Evolutionary conservation across 257 asterid species (phyloP).

Genomic region (Nicotiana benthamiana): DNA sequence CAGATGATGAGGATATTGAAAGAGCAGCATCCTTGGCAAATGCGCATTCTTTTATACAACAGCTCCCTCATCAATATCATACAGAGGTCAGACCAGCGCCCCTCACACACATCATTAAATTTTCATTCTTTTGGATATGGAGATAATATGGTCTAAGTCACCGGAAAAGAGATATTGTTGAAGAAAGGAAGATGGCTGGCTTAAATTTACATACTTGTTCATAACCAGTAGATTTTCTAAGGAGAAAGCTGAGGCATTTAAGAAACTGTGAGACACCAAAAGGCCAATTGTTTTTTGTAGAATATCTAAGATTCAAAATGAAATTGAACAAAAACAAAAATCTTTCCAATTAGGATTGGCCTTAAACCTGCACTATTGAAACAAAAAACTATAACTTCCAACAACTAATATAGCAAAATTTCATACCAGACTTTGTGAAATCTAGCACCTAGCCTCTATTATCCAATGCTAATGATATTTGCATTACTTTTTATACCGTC

Average conservation of each 20-base stretch:
- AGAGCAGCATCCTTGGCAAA: slow-evolving; percentile 65
- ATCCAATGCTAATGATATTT: not conserved
- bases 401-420: too few relatives aligned
- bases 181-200: too few relatives aligned
- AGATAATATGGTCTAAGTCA: too few relatives aligned
- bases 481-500: not conserved
- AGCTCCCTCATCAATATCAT: slow-evolving; percentile 55
- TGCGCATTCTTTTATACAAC: slow-evolving; percentile 73
- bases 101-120: not conserved
- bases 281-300: too few relatives aligned
- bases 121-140: too few relatives aligned
- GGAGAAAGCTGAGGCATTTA: not conserved
- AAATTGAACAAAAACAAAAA: not conserved
- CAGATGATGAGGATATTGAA: slow-evolving; percentile 49
- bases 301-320: not conserved
- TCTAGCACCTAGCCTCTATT: too few relatives aligned
- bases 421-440: too few relatives aligned
- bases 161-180: too few relatives aligned
- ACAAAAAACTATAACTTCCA: too few relatives aligned
- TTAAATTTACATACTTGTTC: not conserved
- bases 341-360: too few relatives aligned
- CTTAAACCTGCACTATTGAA: too few relatives aligned
- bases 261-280: not conserved
- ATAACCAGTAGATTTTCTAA: not conserved
- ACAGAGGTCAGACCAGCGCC: slow-evolving; percentile 44